phyloP scores from a whole-genome alignment of 306 rosid genomes.

The Purshia tridentata region DNA sequence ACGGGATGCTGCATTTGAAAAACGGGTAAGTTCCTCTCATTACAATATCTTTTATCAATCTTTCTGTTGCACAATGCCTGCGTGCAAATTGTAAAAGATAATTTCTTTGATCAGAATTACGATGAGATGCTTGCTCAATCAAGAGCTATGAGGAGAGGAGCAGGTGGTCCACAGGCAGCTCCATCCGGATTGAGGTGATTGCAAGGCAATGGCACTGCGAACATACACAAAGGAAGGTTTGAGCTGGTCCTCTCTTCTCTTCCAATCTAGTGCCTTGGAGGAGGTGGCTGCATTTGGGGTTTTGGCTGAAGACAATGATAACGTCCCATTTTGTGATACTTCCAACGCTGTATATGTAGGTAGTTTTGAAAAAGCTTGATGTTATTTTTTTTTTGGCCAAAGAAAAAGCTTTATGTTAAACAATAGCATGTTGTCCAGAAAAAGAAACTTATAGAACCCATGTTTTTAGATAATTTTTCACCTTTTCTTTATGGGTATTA shows the following conservation, averaged over 20 bases:
- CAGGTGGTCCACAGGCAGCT: conserved; percentile 65
- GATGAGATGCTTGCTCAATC: conserved; percentile 76
- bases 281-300: conserved; percentile 5
- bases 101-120: conserved; percentile 53
- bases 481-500: not conserved
- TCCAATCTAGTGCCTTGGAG: conserved; percentile 22
- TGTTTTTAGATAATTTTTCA: not conserved
- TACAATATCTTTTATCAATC: conserved; percentile 7
- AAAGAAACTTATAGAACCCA: not conserved
- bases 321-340: not conserved
- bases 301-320: not conserved
- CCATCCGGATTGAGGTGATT: conserved; percentile 74
- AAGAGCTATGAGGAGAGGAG: conserved; percentile 60
- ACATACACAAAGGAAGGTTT: not conserved
- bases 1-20: conserved; percentile 50
- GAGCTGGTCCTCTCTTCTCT: conserved; percentile 19
- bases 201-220: conserved; percentile 1
- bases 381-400: no score
- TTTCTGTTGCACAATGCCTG: conserved; percentile 12
- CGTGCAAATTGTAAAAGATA: not conserved
- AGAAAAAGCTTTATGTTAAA: conserved; percentile 4
- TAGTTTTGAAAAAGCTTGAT: not conserved
- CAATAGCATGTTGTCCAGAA: not conserved
- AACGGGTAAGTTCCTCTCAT: conserved; percentile 48
- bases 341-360: conserved; percentile 9